Evolutionary conservation across 169 alveolate genomes (phyloP), one percentile per base, ranked within the genome.

Genomic region (Neospora caninum): DNA sequence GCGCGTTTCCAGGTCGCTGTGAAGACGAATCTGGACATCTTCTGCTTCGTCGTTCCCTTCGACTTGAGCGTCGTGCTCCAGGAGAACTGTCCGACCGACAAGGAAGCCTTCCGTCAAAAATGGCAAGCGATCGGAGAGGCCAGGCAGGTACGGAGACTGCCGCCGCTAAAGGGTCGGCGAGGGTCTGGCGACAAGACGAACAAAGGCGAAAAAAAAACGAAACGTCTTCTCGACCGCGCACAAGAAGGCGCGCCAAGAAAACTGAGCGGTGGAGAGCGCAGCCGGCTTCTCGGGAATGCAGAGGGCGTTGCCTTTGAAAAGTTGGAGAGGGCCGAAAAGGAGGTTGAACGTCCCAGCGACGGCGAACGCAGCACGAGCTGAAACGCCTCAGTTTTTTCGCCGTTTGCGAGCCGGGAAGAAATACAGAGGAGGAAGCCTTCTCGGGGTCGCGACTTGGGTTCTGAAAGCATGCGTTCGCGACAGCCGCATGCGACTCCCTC

Each of bases 61-160:
- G 95, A 95, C 41, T 20, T 93, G n/a, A 10, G 45, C 80, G 95
- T 94, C 45, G 96, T 96, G 54, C 94, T 96, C 38, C 95, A 93
- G 9, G 96, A 96, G 70, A 78, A 93, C 36, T 86, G 82, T 70
- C 73, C 92, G 7, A 86, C 93, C 92, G 97, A 95, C 78, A 95
- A 94, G 88, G 96, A 96, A 2, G 53, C 91, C 43, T 96, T 96
- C 86, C 80, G 96, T 39, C 94, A 96, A 36, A 92, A 93, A 41
- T 96, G 97, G 97, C 95, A 92, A 54, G 91, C 91, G 39, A 80
- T 95, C 58, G 97, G 96, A 45, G 97, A 96, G 39, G 92, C 96
- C 39, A 93, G 95, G 53, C 97, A 96, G 95, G 97, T 96, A 86
- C 36, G 43, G 82, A 49, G 13, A 49, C 58, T 49, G 4, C n/a